Evolutionary conservation across 768 basidiomycete species (phyloP).

Genomic region (Leucosporidium creatinivorum): DNA sequence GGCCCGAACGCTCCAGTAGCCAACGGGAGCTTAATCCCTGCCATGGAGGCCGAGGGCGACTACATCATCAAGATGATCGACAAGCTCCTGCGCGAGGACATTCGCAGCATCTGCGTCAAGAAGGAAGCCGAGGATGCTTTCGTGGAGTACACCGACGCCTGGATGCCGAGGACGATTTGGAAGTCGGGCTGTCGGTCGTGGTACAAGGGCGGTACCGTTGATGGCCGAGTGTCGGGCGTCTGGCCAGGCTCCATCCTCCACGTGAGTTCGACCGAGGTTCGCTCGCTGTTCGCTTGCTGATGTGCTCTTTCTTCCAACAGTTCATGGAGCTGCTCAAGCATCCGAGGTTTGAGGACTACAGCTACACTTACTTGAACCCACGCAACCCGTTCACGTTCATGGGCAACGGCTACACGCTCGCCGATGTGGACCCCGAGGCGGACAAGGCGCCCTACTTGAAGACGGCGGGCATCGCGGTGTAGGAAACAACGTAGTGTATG

Average conservation of each 20-base stretch:
- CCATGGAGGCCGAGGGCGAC: conserved; percentile 13
- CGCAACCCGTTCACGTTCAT: conserved; percentile 1
- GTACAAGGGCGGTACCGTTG: conserved; percentile 14
- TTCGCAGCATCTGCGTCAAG: conserved; percentile 16
- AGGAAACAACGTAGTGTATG: not conserved
- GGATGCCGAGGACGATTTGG: conserved; percentile 18
- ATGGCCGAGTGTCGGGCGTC: conserved; percentile 8
- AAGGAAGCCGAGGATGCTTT: conserved; percentile 11
- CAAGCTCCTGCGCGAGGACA: conserved; percentile 22
- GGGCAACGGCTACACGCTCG: conserved; percentile 8
- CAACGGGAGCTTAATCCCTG: conserved; percentile 15
- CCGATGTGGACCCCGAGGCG: conserved; percentile 1
- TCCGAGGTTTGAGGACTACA: conserved; percentile 15
- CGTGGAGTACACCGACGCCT: conserved; percentile 8
- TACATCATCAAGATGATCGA: conserved; percentile 20
- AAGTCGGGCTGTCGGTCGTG: conserved; percentile 11
- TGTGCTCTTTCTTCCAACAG: not conserved
- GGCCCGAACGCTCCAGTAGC: conserved; percentile 1
- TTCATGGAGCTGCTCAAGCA: conserved; percentile 4
- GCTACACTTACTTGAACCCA: not conserved
- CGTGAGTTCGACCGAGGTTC: not conserved
- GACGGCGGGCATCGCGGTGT: not conserved
- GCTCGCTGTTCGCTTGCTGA: too few relatives aligned
- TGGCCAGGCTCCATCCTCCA: conserved; percentile 10
- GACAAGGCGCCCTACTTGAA: not conserved